Evolutionary conservation across 495 filamentous ascomycete genomes (phyloP), one percentile per base, ranked within the genome.

Genomic region (Usnea hakonensis): DNA sequence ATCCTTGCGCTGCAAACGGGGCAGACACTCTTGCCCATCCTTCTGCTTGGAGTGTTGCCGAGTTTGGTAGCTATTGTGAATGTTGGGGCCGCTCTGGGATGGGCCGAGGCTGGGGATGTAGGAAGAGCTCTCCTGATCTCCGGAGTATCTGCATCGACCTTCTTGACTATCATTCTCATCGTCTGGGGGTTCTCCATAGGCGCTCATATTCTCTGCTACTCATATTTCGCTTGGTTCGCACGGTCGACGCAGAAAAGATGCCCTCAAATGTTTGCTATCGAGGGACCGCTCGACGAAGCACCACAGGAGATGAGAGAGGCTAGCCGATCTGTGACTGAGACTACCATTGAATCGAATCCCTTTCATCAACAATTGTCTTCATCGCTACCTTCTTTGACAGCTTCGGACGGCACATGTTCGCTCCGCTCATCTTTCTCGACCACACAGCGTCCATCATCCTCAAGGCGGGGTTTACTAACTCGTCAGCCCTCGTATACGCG

Each of bases 341-440:
- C 48, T 54, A 63, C 64, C 2, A 21, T 43, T 57, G 64, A 61
- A 35, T 68, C 68, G 5, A 61, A 67, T 16, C 60, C 59, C n/a
- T 70, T 69, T 13, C 65, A 66, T 32, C 67, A 71, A 50, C 57
- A 37, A 37, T 19, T 50, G 14, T 56, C 53, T 35, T 70, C 69
- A 9, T 65, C 48, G 36, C 58, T 67, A 33, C 62, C 71, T n/a
- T 68, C 69, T 32, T 62, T 71, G 30, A 59, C 63, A 14, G 64
- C 68, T 35, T 74, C 77, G 1, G 81, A 84, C 56, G 79, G 78
- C 23, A 73, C 80, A 57, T 79, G 71, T 58, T 85, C 83, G 35
- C 73, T 81, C 36, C 78, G 79, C 8, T 77, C 77, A 1, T 84
- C 82, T 0, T 60, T 84, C 30, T 82, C 78, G 10, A 72, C 78